phyloP scores from a whole-genome alignment of 2,329 filamentous ascomycete genomes.

The Monosporascus sp. region DNA sequence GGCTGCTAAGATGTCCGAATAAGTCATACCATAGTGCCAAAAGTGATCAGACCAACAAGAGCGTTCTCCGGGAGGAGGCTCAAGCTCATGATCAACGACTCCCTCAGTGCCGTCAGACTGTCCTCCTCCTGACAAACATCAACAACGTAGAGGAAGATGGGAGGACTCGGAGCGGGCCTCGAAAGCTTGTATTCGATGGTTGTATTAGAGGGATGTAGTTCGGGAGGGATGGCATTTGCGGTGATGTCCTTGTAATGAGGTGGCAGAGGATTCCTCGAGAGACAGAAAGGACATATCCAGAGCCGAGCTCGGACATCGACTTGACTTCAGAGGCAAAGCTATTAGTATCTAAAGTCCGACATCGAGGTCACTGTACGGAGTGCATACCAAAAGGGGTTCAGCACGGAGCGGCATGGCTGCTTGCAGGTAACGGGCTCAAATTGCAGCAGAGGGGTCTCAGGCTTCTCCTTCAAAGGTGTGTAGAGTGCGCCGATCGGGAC shows the following conservation, averaged over 20 bases:
- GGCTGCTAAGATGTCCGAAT: background rate
- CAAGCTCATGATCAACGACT: constrained; percentile 81
- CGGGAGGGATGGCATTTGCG: constrained; percentile 73
- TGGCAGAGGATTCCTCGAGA: constrained; percentile 77
- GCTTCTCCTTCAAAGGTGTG: constrained; percentile 92
- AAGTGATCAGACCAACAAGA: constrained; percentile 78
- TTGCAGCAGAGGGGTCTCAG: constrained; percentile 80
- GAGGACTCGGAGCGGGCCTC: constrained; percentile 76
- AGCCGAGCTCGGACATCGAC: constrained; percentile 78
- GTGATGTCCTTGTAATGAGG: constrained; percentile 90
- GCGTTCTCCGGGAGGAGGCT: constrained; percentile 77
- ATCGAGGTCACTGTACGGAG: background rate
- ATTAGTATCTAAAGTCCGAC: background rate
- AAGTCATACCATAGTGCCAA: constrained; percentile 77
- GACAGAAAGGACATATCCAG: constrained; percentile 87
- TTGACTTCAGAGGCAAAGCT: constrained; percentile 49
- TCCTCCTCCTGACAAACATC: constrained; percentile 88
- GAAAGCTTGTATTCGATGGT: constrained; percentile 87
- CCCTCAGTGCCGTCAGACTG: constrained; percentile 75
- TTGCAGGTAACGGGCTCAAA: constrained; percentile 98
- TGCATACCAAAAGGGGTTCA: constrained; percentile 92
- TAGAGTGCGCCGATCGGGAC: constrained; percentile 96
- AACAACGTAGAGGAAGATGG: constrained; percentile 83
- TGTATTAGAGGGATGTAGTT: constrained; percentile 76
- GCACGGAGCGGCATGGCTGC: constrained; percentile 86